Percentiles rank a stretch among this genome's conserved stretches.
Evolutionary conservation across 768 basidiomycete genomes (phyloP).

Genomic region (Xanthoconium purpureum): DNA sequence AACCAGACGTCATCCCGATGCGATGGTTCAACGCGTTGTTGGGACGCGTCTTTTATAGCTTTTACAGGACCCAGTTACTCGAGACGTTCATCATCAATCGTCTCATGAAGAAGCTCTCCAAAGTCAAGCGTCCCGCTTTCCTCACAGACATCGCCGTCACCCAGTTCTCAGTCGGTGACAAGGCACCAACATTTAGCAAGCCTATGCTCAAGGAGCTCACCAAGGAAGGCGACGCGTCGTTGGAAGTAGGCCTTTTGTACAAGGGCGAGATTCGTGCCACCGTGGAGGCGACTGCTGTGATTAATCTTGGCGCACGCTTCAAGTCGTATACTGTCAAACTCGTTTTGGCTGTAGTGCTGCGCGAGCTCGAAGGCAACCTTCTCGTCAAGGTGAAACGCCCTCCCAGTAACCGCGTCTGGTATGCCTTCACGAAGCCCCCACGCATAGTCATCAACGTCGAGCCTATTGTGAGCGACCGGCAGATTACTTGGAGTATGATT

Average conservation of each 20-base stretch:
- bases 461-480: slow-evolving; percentile 91
- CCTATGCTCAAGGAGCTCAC: slow-evolving; percentile 99
- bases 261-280: slow-evolving; percentile 89
- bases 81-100: slow-evolving; percentile 84
- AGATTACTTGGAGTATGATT: slow-evolving; percentile 94
- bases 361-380: slow-evolving; percentile 88
- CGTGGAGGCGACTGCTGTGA: slow-evolving; percentile 83
- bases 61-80: slow-evolving; percentile 78
- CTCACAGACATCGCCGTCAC: slow-evolving; percentile 82
- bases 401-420: slow-evolving; percentile 93
- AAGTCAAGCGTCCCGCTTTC: slow-evolving; percentile 86
- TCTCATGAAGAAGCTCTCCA: slow-evolving; percentile 91
- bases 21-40: slow-evolving; percentile 96
- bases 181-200: slow-evolving; percentile 83
- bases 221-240: slow-evolving; percentile 85
- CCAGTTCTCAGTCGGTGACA: slow-evolving; percentile 85
- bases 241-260: slow-evolving; percentile 83
- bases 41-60: slow-evolving; percentile 89
- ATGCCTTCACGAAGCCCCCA: slow-evolving; percentile 85
- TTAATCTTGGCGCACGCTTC: slow-evolving; percentile 79
- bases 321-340: slow-evolving; percentile 89
- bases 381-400: slow-evolving; percentile 90
- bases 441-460: slow-evolving; percentile 86
- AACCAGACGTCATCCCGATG: slow-evolving; percentile 95
- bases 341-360: slow-evolving; percentile 82